Evolutionary conservation across 2,329 filamentous ascomycete genomes (phyloP).

Genomic region (Cercospora citrullina): DNA sequence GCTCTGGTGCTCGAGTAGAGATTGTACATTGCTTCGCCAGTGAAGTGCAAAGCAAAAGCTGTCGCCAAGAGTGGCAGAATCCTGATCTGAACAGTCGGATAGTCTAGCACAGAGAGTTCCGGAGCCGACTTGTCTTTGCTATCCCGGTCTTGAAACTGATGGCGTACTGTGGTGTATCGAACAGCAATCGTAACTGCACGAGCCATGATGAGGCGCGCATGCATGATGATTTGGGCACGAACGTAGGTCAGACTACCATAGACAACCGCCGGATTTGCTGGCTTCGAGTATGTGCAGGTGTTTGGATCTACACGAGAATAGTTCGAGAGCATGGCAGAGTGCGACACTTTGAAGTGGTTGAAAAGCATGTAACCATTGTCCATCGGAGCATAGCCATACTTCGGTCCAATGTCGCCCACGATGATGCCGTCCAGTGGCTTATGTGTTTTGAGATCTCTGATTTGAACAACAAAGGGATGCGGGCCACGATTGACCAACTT

Average conservation of each 20-base stretch:
- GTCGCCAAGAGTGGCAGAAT: constrained; percentile 56
- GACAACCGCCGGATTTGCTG: constrained; percentile 51
- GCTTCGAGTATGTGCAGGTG: constrained; percentile 48
- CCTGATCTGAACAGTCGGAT: constrained; percentile 56
- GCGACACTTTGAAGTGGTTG: constrained; percentile 49
- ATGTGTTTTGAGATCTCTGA: constrained; percentile 52
- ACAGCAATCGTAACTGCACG: constrained; percentile 56
- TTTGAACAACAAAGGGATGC: constrained; percentile 56
- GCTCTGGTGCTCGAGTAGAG: constrained; percentile 50
- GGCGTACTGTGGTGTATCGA: constrained; percentile 51
- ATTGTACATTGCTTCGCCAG: constrained; percentile 52
- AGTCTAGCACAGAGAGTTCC: constrained; percentile 54
- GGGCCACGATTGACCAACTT: constrained; percentile 51
- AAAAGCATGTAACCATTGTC: constrained; percentile 58
- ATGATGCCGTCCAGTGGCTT: constrained; percentile 51
- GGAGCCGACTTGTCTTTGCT: constrained; percentile 39
- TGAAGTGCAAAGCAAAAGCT: constrained; percentile 53
- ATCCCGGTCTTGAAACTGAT: constrained; percentile 55
- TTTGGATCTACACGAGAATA: constrained; percentile 52
- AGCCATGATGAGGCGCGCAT: constrained; percentile 54
- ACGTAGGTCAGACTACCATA: constrained; percentile 55
- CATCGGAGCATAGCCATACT: constrained; percentile 55
- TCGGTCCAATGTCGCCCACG: constrained; percentile 58
- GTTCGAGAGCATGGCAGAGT: constrained; percentile 52
- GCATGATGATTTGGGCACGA: constrained; percentile 50